Base-by-base conservation (phyloP, 805 yeast genomes). In the Scheffersomyces ergatensis region DNA sequence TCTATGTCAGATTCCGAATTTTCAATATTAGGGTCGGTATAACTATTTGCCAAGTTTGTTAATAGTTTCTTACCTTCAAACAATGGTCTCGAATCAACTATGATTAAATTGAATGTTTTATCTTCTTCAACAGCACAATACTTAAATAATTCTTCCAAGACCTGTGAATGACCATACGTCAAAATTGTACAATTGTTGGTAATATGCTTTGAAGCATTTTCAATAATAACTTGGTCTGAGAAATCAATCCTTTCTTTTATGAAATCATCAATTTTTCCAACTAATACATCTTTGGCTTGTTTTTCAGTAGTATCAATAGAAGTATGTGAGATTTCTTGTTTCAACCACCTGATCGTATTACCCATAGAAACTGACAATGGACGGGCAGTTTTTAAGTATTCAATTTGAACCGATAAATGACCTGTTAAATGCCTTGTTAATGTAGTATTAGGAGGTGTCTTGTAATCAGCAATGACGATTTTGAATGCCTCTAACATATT, bases 311-410 rank as follows among this genome's bases (percentile, higher is more conserved):
- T 70, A 47, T 86, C 95, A 41, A 90, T 82, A 43, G 89, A 82
- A 36, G 92, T 79, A 33, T 78, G 74, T 0, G 97, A 81, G 40
- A 93, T 92, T 60, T 87, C 92, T 67, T 92, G 98, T 57, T 93
- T 93, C 48, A 93, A 74, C 97, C 97, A 90, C 54, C 99, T 80
- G 50, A 93, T 93, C 2, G 97, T 92, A 67, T 90, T 93, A 40
- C 99, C 99, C 99, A 93, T 93, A 1, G 96, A 78, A 2, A 90
- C 86, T 41, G 93, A 82, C 36, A 93, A 72, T 1, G 98, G 97
- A 47, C 99, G 79, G 3, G 97, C 90, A 8, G 88, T 80, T 54
- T 88, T 92, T 51, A 93, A 70, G 51, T 85, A 88, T 59, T 92
- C 99, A 49, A 93, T 93, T 65, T 93, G 99, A 56, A 85, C 88